Conservation (phyloP, 2,329 filamentous ascomycete genomes). For the Trichophyton rubrum region DNA sequence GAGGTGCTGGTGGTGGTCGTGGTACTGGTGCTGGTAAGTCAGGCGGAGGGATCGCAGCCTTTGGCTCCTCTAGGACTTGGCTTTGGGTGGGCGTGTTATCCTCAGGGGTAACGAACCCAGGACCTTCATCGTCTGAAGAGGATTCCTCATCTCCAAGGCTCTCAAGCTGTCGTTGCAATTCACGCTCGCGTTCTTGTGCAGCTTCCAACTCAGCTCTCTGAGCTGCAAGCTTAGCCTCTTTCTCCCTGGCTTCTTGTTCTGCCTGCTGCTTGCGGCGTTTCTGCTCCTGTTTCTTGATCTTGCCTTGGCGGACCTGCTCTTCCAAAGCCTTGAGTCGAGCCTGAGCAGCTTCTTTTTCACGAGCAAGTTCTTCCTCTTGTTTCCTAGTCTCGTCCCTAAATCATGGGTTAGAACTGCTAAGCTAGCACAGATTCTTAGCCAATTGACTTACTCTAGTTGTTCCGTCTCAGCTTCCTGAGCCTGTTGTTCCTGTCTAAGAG, state of each 20-base stretch:
- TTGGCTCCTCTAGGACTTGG: constrained; percentile 37
- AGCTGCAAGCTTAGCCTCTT: constrained; percentile 69
- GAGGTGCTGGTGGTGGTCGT: constrained; percentile 19
- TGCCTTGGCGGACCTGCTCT: constrained; percentile 85
- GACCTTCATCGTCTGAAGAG: constrained; percentile 62
- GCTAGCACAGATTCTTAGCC: background rate
- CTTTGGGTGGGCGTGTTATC: constrained; percentile 48
- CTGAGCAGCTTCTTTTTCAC: constrained; percentile 67
- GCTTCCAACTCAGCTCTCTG: constrained; percentile 87
- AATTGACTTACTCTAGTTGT: constrained; percentile 64
- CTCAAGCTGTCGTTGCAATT: constrained; percentile 80
- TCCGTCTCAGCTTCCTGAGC: constrained; percentile 61
- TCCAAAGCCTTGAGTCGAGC: constrained; percentile 79
- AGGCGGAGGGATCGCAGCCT: constrained; percentile 17
- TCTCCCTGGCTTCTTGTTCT: constrained; percentile 72
- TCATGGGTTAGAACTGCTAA: background rate
- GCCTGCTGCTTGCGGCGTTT: constrained; percentile 86
- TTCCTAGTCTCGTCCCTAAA: constrained; percentile 57
- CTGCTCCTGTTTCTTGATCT: constrained; percentile 92
- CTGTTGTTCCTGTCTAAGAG: constrained; percentile 56
- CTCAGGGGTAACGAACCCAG: constrained; percentile 54
- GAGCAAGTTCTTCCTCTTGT: constrained; percentile 68
- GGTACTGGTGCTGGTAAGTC: constrained; percentile 24
- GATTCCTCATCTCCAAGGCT: constrained; percentile 60
- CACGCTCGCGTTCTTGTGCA: constrained; percentile 76